A percentile compares a stretch with the other conserved stretches of the same genome.
Conservation (phyloP, 2,329 filamentous ascomycete species). For the Epichloe gansuensis region DNA sequence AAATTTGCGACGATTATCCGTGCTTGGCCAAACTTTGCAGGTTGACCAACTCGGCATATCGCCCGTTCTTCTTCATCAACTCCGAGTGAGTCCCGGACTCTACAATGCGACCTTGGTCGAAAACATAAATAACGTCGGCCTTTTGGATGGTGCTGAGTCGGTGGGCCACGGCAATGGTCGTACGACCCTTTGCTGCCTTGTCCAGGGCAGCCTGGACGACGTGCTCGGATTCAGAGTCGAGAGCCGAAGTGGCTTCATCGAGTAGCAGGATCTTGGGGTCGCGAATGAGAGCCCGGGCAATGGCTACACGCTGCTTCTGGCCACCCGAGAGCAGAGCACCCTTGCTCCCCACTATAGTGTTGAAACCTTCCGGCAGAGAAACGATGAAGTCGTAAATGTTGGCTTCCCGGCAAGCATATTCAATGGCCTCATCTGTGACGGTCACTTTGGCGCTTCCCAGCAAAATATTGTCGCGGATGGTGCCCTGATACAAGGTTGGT, state of each 20-base stretch:
- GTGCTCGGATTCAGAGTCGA: conserved; percentile 68
- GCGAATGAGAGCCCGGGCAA: conserved; percentile 82
- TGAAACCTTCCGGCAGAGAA: conserved; percentile 74
- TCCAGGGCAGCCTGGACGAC: conserved; percentile 74
- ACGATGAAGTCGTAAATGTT: conserved; percentile 91
- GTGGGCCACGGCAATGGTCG: conserved; percentile 91
- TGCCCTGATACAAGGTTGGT: conserved; percentile 87
- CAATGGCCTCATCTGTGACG: conserved; percentile 59
- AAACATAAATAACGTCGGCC: conserved; percentile 92
- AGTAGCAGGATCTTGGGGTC: conserved; percentile 78
- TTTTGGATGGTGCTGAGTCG: conserved; percentile 86
- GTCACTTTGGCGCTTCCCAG: conserved; percentile 58
- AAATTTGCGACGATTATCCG: conserved; percentile 10
- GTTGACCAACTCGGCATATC: conserved; percentile 70
- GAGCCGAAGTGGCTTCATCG: conserved; percentile 67
- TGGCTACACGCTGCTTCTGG: conserved; percentile 90
- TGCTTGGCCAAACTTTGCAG: conserved; percentile 63
- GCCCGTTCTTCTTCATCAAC: conserved; percentile 55
- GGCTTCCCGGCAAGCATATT: conserved; percentile 73
- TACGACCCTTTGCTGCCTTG: conserved; percentile 69
- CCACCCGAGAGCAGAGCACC: conserved; percentile 77
- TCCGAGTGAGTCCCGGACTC: conserved; percentile 73
- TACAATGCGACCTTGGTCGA: conserved; percentile 77
- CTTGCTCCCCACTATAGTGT: conserved; percentile 77
- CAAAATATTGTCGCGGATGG: conserved; percentile 80